Evolutionary conservation across 257 asterid species (phyloP).

Genomic region (Nicotiana obtusifolia): DNA sequence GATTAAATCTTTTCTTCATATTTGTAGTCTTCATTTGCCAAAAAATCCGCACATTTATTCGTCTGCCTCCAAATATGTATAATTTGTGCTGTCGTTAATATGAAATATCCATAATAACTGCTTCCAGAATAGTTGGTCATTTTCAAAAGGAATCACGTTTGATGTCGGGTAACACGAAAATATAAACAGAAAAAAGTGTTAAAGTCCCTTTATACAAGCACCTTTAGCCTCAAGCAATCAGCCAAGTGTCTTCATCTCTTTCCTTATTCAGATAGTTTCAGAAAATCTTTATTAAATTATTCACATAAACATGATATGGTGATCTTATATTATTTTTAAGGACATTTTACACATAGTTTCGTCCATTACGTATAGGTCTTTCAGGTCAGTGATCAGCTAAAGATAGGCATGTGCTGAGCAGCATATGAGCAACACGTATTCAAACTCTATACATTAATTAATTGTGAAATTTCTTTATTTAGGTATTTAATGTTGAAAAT

Average conservation of each 20-base stretch:
- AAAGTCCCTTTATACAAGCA: neutral
- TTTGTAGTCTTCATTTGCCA: too few species aligned
- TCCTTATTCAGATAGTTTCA: neutral
- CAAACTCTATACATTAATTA: neutral
- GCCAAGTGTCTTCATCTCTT: neutral
- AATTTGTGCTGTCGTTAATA: neutral
- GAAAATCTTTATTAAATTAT: too few species aligned
- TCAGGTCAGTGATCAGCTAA: neutral
- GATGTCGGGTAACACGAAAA: neutral
- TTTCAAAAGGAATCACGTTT: neutral
- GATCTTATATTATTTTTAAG: neutral
- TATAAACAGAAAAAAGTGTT: neutral
- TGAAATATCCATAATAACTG: neutral
- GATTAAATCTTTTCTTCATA: too few species aligned
- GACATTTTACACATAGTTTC: neutral
- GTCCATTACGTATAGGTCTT: neutral
- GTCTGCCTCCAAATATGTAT: too few species aligned
- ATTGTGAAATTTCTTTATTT: too few species aligned
- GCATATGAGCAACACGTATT: neutral
- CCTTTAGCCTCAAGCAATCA: neutral
- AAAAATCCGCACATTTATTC: too few species aligned
- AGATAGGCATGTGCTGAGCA: neutral
- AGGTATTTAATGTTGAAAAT: too few species aligned
- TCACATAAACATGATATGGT: neutral
- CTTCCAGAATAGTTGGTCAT: neutral